A percentile compares a stretch with the other conserved stretches of the same genome.
Conservation (phyloP, 306 rosid genomes). For the Gastrolobium villosum region DNA sequence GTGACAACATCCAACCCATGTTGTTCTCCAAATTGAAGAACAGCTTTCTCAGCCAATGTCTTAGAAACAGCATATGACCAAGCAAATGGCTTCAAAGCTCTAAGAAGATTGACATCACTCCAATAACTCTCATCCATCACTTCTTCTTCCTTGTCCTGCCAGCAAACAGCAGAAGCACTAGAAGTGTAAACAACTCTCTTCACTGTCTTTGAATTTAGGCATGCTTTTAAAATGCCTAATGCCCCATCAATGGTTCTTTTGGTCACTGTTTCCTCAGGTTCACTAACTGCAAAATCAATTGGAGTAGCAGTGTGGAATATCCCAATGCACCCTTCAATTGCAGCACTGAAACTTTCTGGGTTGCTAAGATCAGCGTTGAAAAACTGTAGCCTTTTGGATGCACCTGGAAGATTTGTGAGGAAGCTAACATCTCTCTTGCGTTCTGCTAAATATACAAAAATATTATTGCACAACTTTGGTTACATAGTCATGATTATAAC, state of each 20-base stretch:
- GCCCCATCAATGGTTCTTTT: conserved; percentile 62
- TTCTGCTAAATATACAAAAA: background rate
- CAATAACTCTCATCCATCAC: conserved; percentile 67
- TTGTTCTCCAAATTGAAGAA: conserved; percentile 62
- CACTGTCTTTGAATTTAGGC: conserved; percentile 57
- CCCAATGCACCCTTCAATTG: conserved; percentile 66
- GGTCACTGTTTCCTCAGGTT: conserved; percentile 55
- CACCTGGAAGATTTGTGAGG: conserved; percentile 64
- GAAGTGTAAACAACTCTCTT: conserved; percentile 74
- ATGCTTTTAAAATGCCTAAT: conserved; percentile 60
- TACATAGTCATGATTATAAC: background rate
- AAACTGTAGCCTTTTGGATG: conserved; percentile 57
- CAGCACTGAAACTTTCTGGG: conserved; percentile 59
- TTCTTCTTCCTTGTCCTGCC: conserved; percentile 10
- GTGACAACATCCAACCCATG: conserved; percentile 72
- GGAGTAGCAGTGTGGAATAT: conserved; percentile 66
- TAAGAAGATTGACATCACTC: conserved; percentile 60
- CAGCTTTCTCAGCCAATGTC: conserved; percentile 67
- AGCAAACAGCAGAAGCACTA: conserved; percentile 47
- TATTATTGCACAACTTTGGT: background rate
- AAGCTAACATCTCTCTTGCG: conserved; percentile 45
- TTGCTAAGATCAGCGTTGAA: conserved; percentile 65
- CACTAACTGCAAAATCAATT: conserved; percentile 41
- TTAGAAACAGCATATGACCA: conserved; percentile 61
- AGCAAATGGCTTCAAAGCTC: conserved; percentile 28